Evolutionary conservation across 148 eudicot species (phyloP).

Genomic region (Camellia sinensis): DNA sequence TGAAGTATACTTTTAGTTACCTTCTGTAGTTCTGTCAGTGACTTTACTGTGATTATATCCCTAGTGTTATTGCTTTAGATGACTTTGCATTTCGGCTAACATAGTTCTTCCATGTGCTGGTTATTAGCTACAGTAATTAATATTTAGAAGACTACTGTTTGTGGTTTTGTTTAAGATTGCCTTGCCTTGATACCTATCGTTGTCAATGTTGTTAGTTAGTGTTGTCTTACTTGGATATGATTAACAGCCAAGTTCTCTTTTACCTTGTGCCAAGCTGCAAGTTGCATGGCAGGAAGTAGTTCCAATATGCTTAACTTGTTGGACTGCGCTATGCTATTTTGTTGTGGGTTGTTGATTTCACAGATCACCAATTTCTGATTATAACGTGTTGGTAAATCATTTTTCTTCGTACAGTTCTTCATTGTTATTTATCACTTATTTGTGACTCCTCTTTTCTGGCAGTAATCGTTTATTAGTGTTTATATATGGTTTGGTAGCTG

Average conservation of each 20-base stretch:
- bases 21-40: neutral
- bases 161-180: neutral
- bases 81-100: neutral
- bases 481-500: neutral
- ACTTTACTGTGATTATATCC: neutral
- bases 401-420: neutral
- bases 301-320: neutral
- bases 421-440: neutral
- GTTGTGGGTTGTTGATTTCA: neutral
- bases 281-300: neutral
- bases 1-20: neutral
- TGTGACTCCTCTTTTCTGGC: neutral
- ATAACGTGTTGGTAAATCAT: neutral
- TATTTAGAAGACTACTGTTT: constrained; percentile 4
- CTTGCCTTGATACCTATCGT: neutral
- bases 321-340: neutral
- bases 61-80: neutral
- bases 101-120: neutral
- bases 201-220: neutral
- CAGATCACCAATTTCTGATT: neutral
- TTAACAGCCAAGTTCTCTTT: neutral
- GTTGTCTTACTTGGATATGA: constrained; percentile 3
- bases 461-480: neutral
- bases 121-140: neutral
- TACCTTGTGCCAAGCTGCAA: neutral